Evolutionary conservation across 805 yeast genomes (phyloP).

Genomic region (Alloascoidea hylecoeti): DNA sequence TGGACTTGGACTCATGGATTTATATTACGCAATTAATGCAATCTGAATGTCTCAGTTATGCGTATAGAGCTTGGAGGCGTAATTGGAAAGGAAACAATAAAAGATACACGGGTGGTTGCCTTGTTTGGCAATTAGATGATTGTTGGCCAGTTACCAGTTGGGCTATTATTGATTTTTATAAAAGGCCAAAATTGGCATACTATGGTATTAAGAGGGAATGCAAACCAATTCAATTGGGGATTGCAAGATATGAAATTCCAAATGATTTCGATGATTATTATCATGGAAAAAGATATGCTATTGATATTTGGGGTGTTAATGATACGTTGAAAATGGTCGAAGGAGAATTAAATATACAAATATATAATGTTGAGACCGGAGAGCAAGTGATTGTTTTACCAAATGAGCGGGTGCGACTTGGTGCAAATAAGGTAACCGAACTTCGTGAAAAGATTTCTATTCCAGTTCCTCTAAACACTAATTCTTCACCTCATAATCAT

Average conservation of each 20-base stretch:
- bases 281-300: conserved; percentile 10
- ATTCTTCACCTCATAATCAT: not conserved
- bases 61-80: conserved; percentile 31
- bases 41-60: conserved; percentile 31
- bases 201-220: conserved; percentile 31
- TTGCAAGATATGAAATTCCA: conserved; percentile 15
- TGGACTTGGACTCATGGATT: conserved; percentile 27
- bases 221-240: conserved; percentile 19
- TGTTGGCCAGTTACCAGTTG: conserved; percentile 41
- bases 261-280: conserved; percentile 5
- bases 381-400: conserved; percentile 9
- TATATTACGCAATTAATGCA: conserved; percentile 41
- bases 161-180: conserved; percentile 29
- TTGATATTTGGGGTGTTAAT: conserved; percentile 29
- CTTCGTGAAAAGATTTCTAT: conserved; percentile 10
- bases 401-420: conserved; percentile 4
- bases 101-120: conserved; percentile 27
- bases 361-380: conserved; percentile 20
- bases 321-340: conserved; percentile 11
- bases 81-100: conserved; percentile 24
- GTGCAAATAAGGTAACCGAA: conserved; percentile 19
- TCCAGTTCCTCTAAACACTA: conserved; percentile 5
- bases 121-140: conserved; percentile 42
- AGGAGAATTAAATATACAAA: conserved; percentile 15
- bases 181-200: conserved; percentile 29